Conservation (phyloP, 139 green algal species). For the Eudorina sp. region DNA sequence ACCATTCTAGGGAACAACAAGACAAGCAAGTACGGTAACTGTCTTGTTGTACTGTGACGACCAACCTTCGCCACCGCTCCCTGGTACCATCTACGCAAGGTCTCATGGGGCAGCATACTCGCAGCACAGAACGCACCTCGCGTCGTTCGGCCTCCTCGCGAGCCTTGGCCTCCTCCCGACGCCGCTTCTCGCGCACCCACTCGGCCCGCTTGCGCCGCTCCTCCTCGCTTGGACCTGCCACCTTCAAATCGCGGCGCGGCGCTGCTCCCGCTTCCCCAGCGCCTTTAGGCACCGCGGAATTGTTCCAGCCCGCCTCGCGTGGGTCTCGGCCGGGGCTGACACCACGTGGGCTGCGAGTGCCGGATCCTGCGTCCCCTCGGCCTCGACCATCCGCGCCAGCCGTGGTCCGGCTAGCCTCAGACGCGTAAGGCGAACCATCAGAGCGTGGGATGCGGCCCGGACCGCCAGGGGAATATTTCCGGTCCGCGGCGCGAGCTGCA, state of each 20-base stretch:
- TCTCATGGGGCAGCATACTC: no score
- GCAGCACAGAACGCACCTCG: no score
- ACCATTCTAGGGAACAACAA: no score
- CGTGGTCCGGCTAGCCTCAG: not conserved
- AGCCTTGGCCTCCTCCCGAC: slow-evolving; percentile 33
- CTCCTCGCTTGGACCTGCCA: slow-evolving; percentile 32
- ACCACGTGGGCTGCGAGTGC: not conserved
- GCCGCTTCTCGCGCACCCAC: slow-evolving; percentile 4
- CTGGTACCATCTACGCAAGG: no score
- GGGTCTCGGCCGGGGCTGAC: not conserved
- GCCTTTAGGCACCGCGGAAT: not conserved
- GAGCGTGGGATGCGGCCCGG: not conserved
- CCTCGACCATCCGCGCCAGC: not conserved
- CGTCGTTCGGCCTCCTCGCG: slow-evolving; percentile 26
- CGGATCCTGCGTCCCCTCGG: not conserved
- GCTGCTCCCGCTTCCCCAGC: not conserved
- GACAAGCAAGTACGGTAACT: no score
- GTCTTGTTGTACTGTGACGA: no score
- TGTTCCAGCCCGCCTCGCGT: slow-evolving; percentile 15
- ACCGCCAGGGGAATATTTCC: not conserved
- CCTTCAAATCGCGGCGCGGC: not conserved
- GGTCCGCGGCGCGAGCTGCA: not conserved
- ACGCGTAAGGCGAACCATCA: not conserved
- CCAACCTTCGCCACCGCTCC: no score
- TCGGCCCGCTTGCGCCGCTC: slow-evolving; percentile 24